phyloP scores from a whole-genome alignment of 2,329 filamentous ascomycete species.

The Trichoderma aggressivum region DNA sequence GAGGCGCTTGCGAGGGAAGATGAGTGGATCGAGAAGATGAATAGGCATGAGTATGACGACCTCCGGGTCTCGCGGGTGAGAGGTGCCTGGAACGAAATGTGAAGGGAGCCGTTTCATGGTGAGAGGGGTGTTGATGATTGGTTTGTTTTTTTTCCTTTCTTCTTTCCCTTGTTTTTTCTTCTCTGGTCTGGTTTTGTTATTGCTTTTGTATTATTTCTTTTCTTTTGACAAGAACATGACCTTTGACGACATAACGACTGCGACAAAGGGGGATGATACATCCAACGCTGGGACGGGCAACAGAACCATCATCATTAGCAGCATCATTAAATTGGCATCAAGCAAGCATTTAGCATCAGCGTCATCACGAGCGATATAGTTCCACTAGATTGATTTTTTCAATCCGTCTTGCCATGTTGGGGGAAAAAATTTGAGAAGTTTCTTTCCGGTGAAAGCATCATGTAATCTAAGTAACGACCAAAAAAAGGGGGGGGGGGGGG shows the following conservation, averaged over 20 bases:
- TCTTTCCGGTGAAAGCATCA: background rate
- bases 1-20: conserved; percentile 55
- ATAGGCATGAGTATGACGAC: conserved; percentile 39
- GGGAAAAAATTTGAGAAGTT: background rate
- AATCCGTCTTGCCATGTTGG: background rate
- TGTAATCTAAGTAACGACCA: conserved; percentile 10
- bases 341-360: background rate
- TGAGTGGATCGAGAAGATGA: conserved; percentile 56
- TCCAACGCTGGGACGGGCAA: background rate
- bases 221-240: background rate
- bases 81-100: conserved; percentile 47
- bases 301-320: background rate
- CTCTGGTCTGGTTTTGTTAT: background rate
- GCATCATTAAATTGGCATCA: background rate
- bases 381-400: background rate
- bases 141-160: too few species aligned
- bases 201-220: background rate
- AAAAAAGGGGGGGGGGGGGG: background rate
- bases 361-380: background rate
- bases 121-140: background rate
- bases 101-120: background rate
- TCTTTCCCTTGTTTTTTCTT: background rate
- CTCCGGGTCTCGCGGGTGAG: conserved; percentile 38
- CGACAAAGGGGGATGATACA: background rate
- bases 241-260: background rate